Evolutionary conservation across 345 rosid species (phyloP), one percentile per base, ranked within the genome.

Genomic region (Camelina neglecta): DNA sequence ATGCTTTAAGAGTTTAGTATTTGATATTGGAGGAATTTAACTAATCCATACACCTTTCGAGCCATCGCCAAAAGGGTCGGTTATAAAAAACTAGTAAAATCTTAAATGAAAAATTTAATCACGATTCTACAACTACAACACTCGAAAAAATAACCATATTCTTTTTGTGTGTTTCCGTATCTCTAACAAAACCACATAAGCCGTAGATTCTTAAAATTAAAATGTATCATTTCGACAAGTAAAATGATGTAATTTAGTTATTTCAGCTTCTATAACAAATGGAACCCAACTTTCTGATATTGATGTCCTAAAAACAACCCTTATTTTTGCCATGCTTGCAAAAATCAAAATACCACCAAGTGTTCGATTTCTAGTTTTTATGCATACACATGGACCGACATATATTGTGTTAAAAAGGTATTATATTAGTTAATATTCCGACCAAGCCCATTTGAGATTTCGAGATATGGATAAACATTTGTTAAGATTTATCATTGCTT

Each of bases 1-100:
- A 69, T 42, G 57, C 57, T 60, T 68, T 53, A 53, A 29, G 54
- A 75, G 67, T 75, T 59, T 48, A 75, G 24, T 66, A 67, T 11
- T 47, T 65, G 59, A 47, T 18, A 29, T 7, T 6, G 55, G 76
- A 51, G 24, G 23, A 29, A 24, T 3, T 11, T 41, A 26, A 53
- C 70, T 73, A 62, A 51, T 48, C 4, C 51, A 60, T 11, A 51
- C 23, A 53, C 54, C 35, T 72, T 53, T 41, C 8, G n/a, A 33
- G 48, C 24, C 23, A 41, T 63, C 53, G 69, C 39, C 55, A 29
- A 53, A 62, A 63, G 76, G 8, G 70, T 73, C 24, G 63, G 76
- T 53, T 5, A 13, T 39, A 39, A 39, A 38, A 48, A 49, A 60
- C 24, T 47, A 48, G 41, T n/a, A n/a, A 33, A 39, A 39, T 36